These are phyloP conservation scores for Flaveria ramosissima DNA, from an alignment of 129 eudicot species.

Conservation along the genomic window DNA sequence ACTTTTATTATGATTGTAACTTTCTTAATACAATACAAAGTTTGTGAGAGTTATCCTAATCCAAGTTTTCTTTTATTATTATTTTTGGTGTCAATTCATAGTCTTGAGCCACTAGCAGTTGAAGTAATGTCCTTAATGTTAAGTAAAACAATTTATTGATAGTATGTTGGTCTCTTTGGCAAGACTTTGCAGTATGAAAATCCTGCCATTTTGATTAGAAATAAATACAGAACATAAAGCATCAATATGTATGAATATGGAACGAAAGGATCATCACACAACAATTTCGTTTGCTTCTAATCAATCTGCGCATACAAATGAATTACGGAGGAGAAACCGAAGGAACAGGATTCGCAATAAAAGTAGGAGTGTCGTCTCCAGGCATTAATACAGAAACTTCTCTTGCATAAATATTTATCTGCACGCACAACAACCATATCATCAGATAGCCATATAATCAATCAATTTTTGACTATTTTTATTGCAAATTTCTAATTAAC, in stretches of 20 bases:
- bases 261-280: not conserved
- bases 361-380: slow-evolving; percentile 52
- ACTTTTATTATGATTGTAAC: no score
- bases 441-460: slow-evolving; percentile 4
- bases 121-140: not conserved
- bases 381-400: slow-evolving; percentile 61
- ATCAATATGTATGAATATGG: not conserved
- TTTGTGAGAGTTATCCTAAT: no score
- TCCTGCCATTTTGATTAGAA: not conserved
- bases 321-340: slow-evolving; percentile 24
- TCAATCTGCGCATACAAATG: not conserved
- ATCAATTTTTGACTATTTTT: not conserved
- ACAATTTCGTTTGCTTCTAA: not conserved
- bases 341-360: slow-evolving; percentile 53
- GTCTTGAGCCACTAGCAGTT: no score
- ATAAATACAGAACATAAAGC: not conserved
- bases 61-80: no score
- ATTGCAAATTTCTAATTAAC: not conserved
- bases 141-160: no score
- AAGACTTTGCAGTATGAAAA: not conserved
- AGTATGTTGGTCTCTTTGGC: not conserved
- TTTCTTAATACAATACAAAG: no score
- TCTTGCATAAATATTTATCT: slow-evolving; percentile 44
- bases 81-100: no score
- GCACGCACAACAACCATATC: slow-evolving; percentile 3